These are phyloP conservation scores for Rubroboletus satanas DNA, from an alignment of 768 basidiomycete species.

Conservation along the genomic window DNA sequence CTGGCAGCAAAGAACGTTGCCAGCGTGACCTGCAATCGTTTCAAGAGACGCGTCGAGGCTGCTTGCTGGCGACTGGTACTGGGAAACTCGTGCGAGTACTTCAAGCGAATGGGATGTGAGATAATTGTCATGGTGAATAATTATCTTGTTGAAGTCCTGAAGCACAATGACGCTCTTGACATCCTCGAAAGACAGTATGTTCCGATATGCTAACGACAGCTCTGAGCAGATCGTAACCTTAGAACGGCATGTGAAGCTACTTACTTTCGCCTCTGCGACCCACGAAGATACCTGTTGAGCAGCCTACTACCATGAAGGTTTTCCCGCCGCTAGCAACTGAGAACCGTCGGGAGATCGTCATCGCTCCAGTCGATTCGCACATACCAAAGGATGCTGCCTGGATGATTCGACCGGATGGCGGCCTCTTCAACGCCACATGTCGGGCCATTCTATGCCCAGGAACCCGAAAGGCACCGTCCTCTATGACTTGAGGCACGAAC, in stretches of 20 bases:
- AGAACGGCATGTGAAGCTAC: constrained; percentile 10
- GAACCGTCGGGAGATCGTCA: neutral
- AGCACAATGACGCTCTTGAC: constrained; percentile 56
- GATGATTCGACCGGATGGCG: constrained; percentile 54
- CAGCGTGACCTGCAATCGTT: constrained; percentile 51
- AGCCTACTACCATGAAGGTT: constrained; percentile 61
- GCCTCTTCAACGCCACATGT: constrained; percentile 26
- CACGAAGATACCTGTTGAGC: constrained; percentile 67
- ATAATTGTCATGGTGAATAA: constrained; percentile 57
- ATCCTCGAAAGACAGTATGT: constrained; percentile 48
- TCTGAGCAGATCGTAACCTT: neutral
- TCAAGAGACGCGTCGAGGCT: constrained; percentile 58
- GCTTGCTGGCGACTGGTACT: constrained; percentile 43
- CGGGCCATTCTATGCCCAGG: constrained; percentile 34
- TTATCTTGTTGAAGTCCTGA: constrained; percentile 59
- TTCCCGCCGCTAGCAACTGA: constrained; percentile 46
- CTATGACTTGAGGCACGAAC: constrained; percentile 57
- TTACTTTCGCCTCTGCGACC: constrained; percentile 54
- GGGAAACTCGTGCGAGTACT: constrained; percentile 56
- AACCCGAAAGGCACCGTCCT: constrained; percentile 60
- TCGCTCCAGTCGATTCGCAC: constrained; percentile 16
- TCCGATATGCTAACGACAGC: constrained; percentile 47
- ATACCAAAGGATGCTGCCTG: constrained; percentile 63
- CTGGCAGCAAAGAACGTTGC: constrained; percentile 58
- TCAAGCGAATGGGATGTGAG: constrained; percentile 70